phyloP scores from a whole-genome alignment of 306 rosid species.

The Parietaria judaica region DNA sequence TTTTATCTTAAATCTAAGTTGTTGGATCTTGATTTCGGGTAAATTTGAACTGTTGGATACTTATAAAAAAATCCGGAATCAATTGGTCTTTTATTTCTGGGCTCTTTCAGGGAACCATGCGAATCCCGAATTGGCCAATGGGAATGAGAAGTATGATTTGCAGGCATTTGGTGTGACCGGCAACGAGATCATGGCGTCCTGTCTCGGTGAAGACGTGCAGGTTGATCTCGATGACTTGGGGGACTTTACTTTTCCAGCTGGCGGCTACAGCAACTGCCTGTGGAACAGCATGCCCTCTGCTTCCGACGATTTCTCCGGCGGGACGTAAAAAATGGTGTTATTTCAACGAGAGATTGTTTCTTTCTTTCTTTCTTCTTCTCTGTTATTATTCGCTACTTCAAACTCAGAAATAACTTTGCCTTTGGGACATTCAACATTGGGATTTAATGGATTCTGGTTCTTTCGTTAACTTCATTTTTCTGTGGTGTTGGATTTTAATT shows the following conservation, averaged over 20 bases:
- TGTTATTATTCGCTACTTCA: constrained; percentile 6
- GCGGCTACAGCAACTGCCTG: constrained; percentile 41
- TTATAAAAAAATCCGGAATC: too few species aligned
- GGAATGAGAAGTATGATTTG: constrained; percentile 21
- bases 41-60: too few species aligned
- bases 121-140: constrained; percentile 48
- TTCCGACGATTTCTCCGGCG: constrained; percentile 36
- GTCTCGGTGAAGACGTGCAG: constrained; percentile 42
- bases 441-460: constrained; percentile 2
- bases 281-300: constrained; percentile 55
- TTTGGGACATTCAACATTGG: constrained; percentile 11
- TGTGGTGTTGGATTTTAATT: not conserved
- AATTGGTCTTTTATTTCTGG: too few species aligned
- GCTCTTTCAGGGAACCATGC: constrained; percentile 40
- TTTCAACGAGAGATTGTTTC: constrained; percentile 14
- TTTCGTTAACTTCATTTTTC: constrained; percentile 7
- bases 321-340: constrained; percentile 21
- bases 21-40: too few species aligned
- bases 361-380: constrained; percentile 15
- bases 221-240: constrained; percentile 35
- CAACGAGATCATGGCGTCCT: constrained; percentile 16
- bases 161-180: too few species aligned
- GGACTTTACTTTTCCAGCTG: constrained; percentile 38
- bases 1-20: too few species aligned
- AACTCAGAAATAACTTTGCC: constrained; percentile 32